A percentile compares a stretch with the other conserved stretches of the same genome.
Evolutionary conservation across 1,284 basidiomycete genomes (phyloP).

Genomic region (Cryptococcus amylolentus): DNA sequence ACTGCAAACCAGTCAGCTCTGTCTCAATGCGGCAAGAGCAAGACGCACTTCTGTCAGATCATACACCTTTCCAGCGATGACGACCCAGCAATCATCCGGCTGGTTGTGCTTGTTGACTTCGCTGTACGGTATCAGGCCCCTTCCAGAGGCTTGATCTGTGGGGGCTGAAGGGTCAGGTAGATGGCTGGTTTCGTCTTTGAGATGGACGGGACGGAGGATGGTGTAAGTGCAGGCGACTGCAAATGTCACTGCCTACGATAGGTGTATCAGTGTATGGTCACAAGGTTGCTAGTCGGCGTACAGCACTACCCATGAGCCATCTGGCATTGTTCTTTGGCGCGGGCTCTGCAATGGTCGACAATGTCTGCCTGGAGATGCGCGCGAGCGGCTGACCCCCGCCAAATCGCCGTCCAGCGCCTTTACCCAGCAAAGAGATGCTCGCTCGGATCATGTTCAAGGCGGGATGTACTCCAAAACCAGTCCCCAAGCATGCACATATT

Average conservation of each 20-base stretch:
- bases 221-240: constrained; percentile 13
- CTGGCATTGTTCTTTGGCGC: too few species aligned
- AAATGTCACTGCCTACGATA: constrained; percentile 2
- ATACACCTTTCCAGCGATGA: constrained; percentile 46
- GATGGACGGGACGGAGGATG: constrained; percentile 6
- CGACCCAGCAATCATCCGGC: constrained; percentile 45
- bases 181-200: constrained; percentile 11
- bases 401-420: too few species aligned
- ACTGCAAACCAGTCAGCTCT: constrained; percentile 22
- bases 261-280: background rate
- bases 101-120: constrained; percentile 45
- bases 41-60: constrained; percentile 44
- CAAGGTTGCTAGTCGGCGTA: background rate
- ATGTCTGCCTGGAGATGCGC: too few species aligned
- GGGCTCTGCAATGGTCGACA: too few species aligned
- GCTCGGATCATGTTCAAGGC: too few species aligned
- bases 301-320: background rate
- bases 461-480: too few species aligned
- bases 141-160: constrained; percentile 16
- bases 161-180: constrained; percentile 23
- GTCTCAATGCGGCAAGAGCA: background rate
- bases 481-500: too few species aligned
- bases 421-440: too few species aligned
- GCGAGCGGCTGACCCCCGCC: too few species aligned
- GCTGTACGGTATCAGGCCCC: constrained; percentile 31